Evolutionary conservation across 805 yeast genomes (phyloP).

Genomic region (Candida ulmi): DNA sequence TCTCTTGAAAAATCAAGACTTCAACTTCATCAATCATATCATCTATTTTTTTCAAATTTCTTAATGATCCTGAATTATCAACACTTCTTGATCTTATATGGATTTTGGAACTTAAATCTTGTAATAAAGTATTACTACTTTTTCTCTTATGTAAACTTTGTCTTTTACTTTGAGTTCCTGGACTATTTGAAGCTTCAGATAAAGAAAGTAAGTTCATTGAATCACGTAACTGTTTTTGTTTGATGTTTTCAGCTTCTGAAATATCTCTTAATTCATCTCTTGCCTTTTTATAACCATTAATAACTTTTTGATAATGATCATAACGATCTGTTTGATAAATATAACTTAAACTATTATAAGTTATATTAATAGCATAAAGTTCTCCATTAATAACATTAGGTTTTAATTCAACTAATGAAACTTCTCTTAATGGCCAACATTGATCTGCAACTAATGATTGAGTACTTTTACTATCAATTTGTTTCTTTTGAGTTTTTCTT

Average conservation of each 20-base stretch:
- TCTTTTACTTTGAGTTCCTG: slow-evolving; percentile 25
- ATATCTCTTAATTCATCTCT: slow-evolving; percentile 55
- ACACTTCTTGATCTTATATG: slow-evolving; percentile 54
- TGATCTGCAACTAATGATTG: slow-evolving; percentile 58
- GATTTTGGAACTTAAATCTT: slow-evolving; percentile 54
- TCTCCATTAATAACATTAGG: slow-evolving; percentile 10
- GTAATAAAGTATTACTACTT: slow-evolving; percentile 35
- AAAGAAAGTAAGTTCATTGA: slow-evolving; percentile 38
- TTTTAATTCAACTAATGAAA: slow-evolving; percentile 26
- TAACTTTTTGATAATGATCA: slow-evolving; percentile 50
- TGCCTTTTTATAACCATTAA: slow-evolving; percentile 54
- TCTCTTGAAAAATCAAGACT: slow-evolving; percentile 55
- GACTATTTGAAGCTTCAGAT: slow-evolving; percentile 12
- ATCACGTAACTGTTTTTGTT: slow-evolving; percentile 37
- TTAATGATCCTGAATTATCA: slow-evolving; percentile 37
- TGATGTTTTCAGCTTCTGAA: slow-evolving; percentile 41
- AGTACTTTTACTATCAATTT: slow-evolving; percentile 25
- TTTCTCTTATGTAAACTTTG: slow-evolving; percentile 23
- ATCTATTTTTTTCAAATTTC: slow-evolving; percentile 48
- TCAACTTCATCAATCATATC: slow-evolving; percentile 66
- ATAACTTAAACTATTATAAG: slow-evolving; percentile 42
- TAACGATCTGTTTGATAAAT: slow-evolving; percentile 56
- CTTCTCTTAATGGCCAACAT: slow-evolving; percentile 71
- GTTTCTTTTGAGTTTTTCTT: slow-evolving; percentile 22
- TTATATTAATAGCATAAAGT: slow-evolving; percentile 39